Percentiles rank a stretch among this genome's conserved stretches.
These are phyloP conservation scores for Chaetomiaceae sp. DNA, from an alignment of 2,329 filamentous ascomycete genomes.

Conservation along the genomic window DNA sequence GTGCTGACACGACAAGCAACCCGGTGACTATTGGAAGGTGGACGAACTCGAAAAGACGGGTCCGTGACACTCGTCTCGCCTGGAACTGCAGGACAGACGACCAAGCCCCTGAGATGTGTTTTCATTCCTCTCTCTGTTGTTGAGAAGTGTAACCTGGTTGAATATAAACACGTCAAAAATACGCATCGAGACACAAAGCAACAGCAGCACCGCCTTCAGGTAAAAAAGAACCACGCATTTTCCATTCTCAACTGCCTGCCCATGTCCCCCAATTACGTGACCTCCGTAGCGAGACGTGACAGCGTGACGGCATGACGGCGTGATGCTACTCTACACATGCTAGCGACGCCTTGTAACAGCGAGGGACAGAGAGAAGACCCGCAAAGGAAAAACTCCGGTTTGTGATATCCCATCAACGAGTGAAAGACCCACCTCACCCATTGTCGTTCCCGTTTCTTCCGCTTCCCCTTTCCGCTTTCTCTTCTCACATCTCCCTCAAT, in stretches of 20 bases:
- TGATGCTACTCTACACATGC: constrained; percentile 10
- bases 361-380: not conserved
- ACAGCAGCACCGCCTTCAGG: too few species aligned
- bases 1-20: too few species aligned
- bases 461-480: not conserved
- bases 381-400: not conserved
- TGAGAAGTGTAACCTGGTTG: too few species aligned
- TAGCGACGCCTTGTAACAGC: not conserved
- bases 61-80: too few species aligned
- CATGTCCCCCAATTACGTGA: not conserved
- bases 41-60: too few species aligned
- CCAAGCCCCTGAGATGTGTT: too few species aligned
- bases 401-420: constrained; percentile 3
- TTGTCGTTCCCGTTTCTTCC: not conserved
- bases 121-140: too few species aligned
- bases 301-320: not conserved
- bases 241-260: constrained; percentile 5
- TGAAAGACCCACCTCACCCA: not conserved
- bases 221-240: constrained; percentile 9
- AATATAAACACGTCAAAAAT: too few species aligned
- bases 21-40: too few species aligned
- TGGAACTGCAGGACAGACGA: too few species aligned
- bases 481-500: constrained; percentile 8
- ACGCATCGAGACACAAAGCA: too few species aligned
- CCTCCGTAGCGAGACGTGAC: constrained; percentile 1